Percentiles rank a stretch among this genome's conserved stretches.
These are phyloP conservation scores for Amyloporia xantha DNA, from an alignment of 768 basidiomycete genomes.

Conservation along the genomic window DNA sequence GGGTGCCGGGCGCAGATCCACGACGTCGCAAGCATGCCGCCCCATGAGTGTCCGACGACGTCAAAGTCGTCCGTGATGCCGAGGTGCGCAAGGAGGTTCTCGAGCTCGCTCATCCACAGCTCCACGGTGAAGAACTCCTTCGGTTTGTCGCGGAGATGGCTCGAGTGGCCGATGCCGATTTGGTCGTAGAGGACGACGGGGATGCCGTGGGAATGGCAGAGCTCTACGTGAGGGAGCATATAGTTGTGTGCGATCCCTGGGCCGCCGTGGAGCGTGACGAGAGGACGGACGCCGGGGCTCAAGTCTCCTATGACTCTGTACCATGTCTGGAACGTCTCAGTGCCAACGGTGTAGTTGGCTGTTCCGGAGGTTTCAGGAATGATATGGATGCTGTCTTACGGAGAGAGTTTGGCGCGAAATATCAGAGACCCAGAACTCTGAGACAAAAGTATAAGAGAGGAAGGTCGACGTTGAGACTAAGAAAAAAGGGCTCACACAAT, in stretches of 20 bases:
- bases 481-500: no score
- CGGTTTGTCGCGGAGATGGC: conserved; percentile 44
- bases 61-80: conserved; percentile 33
- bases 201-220: conserved; percentile 29
- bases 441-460: no score
- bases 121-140: conserved; percentile 42
- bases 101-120: conserved; percentile 43
- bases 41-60: conserved; percentile 38
- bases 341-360: conserved; percentile 16
- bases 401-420: no score
- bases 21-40: conserved; percentile 39
- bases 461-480: no score
- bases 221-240: conserved; percentile 37
- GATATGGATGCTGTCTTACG: no score
- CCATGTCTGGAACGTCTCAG: conserved; percentile 32
- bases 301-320: conserved; percentile 38
- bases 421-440: no score
- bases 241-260: conserved; percentile 38
- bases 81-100: conserved; percentile 33
- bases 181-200: conserved; percentile 49
- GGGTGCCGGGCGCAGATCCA: conserved; percentile 21
- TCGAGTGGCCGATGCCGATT: conserved; percentile 44
- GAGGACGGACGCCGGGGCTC: conserved; percentile 28
- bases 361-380: no score
- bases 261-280: conserved; percentile 43